Evolutionary conservation across 2,329 filamentous ascomycete species (phyloP).

Genomic region (Ilyonectria mors-panacis): DNA sequence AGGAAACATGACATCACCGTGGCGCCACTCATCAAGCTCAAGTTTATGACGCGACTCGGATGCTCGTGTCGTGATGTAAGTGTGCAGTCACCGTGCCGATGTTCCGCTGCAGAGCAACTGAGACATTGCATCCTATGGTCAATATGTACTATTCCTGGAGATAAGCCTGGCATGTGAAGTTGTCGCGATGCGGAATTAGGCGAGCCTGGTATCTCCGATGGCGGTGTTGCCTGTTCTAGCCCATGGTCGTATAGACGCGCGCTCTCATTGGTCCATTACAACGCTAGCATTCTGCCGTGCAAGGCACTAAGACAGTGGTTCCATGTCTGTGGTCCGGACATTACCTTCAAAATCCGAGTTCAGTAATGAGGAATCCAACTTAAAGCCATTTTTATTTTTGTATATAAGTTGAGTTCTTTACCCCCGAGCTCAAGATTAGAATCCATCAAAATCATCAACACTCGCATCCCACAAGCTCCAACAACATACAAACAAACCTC

Average conservation of each 20-base stretch:
- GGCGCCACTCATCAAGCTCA: no score
- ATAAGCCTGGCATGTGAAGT: constrained; percentile 9
- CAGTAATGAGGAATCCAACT: not conserved
- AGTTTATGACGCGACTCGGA: not conserved
- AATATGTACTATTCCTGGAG: not conserved
- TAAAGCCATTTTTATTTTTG: not conserved
- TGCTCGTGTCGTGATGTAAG: not conserved
- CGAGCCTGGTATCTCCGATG: constrained; percentile 22
- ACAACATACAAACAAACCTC: not conserved
- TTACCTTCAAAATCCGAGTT: constrained; percentile 25
- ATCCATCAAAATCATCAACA: constrained; percentile 1
- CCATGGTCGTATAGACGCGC: constrained; percentile 25
- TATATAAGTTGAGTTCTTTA: constrained; percentile 3
- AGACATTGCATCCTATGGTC: not conserved
- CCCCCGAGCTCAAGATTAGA: not conserved
- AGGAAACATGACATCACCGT: no score
- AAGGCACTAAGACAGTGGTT: constrained; percentile 15
- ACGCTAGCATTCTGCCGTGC: not conserved
- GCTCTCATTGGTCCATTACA: constrained; percentile 11
- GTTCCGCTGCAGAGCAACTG: not conserved
- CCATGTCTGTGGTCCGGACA: constrained; percentile 7
- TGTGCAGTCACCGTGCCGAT: not conserved
- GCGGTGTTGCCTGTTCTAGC: constrained; percentile 22
- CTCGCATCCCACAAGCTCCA: not conserved
- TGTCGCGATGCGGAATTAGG: constrained; percentile 25